Base-by-base conservation (phyloP, 352 stramenopile genomes). In the Globisporangium spinosum region DNA sequence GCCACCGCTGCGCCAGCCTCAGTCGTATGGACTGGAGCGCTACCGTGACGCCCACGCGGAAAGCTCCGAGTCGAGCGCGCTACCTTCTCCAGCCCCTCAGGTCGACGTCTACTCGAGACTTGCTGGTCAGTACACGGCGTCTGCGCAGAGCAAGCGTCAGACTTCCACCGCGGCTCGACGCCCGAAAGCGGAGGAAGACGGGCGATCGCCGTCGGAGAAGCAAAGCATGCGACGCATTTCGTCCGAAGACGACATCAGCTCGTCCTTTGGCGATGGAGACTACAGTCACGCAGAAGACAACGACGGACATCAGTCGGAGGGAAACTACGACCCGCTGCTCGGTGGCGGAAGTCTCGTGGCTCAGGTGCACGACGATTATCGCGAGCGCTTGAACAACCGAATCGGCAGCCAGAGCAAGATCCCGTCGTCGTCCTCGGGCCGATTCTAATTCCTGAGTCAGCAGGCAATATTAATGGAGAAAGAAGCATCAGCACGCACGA, bases 91-190 rank as follows among this genome's bases (percentile, higher is more conserved):
- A 67, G 74, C 79, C 23, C 77, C 84, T 12, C 78, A 89, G 25
- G 70, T 74, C 29, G 87, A 95, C 59, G 87, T 95, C 12, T 95
- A 94, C 80, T 91, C 85, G 9, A 73, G 87, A 23, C 77, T 95
- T 38, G 87, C 85, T 8, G 85, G 81, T 17, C 85, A 93, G 53
- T 95, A 94, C 74, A 95, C 87, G 2, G 82, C 84, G 12, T 94
- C 87, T 20, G 86, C 87, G 9, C 86, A 95, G 65, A 94, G 72
- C 70, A 95, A 95, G 57, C 80, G 87, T 27, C 85, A 95, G 47
- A 73, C 77, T 4, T 73, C 77, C 3, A 56, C 68, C 35, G 22
- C 62, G 25, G 67, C 62, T 53, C 78, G 79, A 3, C 77, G 78
- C 15, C 58, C 69, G 2, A 82, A 77, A 43, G 53, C 47, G 1